Evolutionary conservation across 805 yeast species (phyloP), one percentile per base, ranked within the genome.

Genomic region (Metschnikowia sp.): DNA sequence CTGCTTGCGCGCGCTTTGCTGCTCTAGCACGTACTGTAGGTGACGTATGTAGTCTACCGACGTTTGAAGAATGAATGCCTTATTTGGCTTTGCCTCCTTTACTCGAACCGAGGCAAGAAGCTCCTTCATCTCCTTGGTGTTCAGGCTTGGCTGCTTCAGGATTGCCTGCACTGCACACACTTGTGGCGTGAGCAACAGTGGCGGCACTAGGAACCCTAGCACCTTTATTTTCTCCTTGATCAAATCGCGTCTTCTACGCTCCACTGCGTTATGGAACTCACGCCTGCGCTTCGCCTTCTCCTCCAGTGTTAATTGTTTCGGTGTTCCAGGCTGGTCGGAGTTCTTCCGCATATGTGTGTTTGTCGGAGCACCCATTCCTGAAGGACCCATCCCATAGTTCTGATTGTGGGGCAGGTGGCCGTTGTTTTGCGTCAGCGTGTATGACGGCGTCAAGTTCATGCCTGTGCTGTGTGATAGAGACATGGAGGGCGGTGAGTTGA

Each of bases 191-290:
- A 86, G 64, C 50, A 87, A 63, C 3, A 86, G 74, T 1, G 89
- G 92, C 1, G 97, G 97, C 1, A 91, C 86, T 41, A 91, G 72
- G 22, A 78, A 67, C 1, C 96, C 92, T 58, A 91, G 71, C 57
- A 88, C 96, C 61, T 86, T 85, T 52, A 91, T 90, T 58, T 88
- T 82, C 59, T 87, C 95, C 63, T 91, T 90, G 60, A 91, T 91
- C 56, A 88, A 74, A 64, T 92, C 98, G 52, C 98, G 76, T 61
- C 98, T 78, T 56, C 96, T 76, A 58, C 97, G 77, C 65, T 91
- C 98, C 4, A 91, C 97, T 1, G 96, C 96, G 62, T 91, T 91
- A 65, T 91, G 98, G 52, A 89, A 84, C 61, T 90, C 96, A 50
- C 96, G 72, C 52, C 96, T 77, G 52, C 96, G 76, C 51, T 82